Percentiles rank a stretch among this genome's conserved stretches.
These are phyloP conservation scores for Pecoramyces ruminantium DNA, from an alignment of 192 early-diverging fungal genomes.

Conservation along the genomic window DNA sequence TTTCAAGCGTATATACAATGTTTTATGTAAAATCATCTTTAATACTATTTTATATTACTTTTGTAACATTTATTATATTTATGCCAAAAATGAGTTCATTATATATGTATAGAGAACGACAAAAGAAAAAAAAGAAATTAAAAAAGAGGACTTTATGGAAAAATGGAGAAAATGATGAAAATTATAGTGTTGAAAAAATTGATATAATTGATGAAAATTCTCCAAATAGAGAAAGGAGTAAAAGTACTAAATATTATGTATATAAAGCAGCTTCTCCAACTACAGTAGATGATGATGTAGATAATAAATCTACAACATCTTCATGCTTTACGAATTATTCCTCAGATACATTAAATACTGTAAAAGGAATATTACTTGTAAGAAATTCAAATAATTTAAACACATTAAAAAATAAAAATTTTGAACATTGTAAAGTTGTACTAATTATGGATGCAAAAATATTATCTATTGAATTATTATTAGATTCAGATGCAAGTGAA, in stretches of 20 bases:
- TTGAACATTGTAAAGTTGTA: background rate
- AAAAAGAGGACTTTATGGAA: background rate
- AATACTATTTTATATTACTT: background rate
- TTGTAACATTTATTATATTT: background rate
- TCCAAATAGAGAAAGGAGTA: too few relatives aligned
- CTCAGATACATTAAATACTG: background rate
- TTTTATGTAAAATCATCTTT: background rate
- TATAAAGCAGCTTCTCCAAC: too few relatives aligned
- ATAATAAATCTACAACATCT: background rate
- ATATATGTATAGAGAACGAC: background rate
- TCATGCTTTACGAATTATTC: background rate
- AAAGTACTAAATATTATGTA: too few relatives aligned
- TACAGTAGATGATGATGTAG: background rate
- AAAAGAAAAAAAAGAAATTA: background rate
- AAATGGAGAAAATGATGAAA: background rate
- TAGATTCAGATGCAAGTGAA: background rate
- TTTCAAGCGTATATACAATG: background rate
- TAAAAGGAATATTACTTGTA: background rate
- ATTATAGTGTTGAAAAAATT: too few relatives aligned
- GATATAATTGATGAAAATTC: background rate
- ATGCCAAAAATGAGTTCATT: background rate
- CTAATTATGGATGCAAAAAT: background rate
- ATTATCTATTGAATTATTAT: background rate
- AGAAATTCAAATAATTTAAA: background rate
- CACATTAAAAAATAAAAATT: background rate